These are phyloP conservation scores for Stachybotrys elegans DNA, from an alignment of 2,329 filamentous ascomycete genomes.

Conservation along the genomic window DNA sequence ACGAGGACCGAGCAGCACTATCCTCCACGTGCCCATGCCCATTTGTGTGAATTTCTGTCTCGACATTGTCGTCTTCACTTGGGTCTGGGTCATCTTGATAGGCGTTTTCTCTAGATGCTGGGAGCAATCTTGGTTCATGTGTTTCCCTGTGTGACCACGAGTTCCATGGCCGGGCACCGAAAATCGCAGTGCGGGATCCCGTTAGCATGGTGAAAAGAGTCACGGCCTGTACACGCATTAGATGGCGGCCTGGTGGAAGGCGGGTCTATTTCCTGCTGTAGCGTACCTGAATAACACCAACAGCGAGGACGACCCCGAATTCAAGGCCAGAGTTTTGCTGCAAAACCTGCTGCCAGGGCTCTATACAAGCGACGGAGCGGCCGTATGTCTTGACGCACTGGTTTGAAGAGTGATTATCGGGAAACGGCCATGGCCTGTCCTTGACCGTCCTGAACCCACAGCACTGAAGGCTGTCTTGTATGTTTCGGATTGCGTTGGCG, in stretches of 20 bases:
- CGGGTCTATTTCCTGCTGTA: neutral
- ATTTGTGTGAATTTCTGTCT: too few relatives aligned
- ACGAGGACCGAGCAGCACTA: too few relatives aligned
- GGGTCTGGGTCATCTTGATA: neutral
- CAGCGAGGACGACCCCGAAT: constrained; percentile 37
- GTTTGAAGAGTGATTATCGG: constrained; percentile 27
- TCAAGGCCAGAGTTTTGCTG: constrained; percentile 38
- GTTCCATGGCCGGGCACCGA: neutral
- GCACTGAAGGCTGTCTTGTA: constrained; percentile 59
- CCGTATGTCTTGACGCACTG: constrained; percentile 39
- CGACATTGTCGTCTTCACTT: too few relatives aligned
- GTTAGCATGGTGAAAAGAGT: neutral
- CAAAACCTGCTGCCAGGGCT: constrained; percentile 37
- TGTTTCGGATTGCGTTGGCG: constrained; percentile 39
- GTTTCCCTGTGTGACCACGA: neutral
- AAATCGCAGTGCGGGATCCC: neutral
- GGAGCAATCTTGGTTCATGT: neutral
- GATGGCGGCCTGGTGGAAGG: neutral
- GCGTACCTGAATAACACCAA: constrained; percentile 43
- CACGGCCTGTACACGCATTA: neutral
- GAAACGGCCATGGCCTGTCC: constrained; percentile 55
- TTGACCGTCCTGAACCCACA: constrained; percentile 52
- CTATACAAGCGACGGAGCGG: constrained; percentile 39
- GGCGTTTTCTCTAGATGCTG: neutral
- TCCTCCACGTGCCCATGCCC: too few relatives aligned